Evolutionary conservation across 495 filamentous ascomycete genomes (phyloP).

Genomic region (Tetracladium marchalianum): DNA sequence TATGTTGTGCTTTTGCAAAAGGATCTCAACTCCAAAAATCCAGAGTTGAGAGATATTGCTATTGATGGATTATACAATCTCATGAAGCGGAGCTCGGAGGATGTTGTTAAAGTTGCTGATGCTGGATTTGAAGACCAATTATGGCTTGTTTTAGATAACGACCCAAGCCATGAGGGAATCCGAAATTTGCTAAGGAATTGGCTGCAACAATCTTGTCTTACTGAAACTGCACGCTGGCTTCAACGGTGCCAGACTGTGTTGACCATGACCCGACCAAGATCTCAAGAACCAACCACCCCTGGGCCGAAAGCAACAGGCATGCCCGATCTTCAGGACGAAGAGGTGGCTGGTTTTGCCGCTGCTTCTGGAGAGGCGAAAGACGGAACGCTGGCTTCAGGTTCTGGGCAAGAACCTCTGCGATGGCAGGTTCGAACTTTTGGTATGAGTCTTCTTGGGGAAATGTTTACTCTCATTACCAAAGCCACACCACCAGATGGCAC

Average conservation of each 20-base stretch:
- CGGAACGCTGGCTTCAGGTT: slow-evolving; percentile 42
- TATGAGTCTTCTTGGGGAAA: slow-evolving; percentile 81
- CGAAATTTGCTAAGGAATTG: slow-evolving; percentile 80
- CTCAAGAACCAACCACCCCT: slow-evolving; percentile 37
- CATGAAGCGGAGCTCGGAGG: slow-evolving; percentile 82
- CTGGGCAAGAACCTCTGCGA: slow-evolving; percentile 76
- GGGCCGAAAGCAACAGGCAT: slow-evolving; percentile 38
- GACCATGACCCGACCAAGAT: slow-evolving; percentile 68
- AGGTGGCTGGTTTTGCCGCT: slow-evolving; percentile 87
- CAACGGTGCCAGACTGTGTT: slow-evolving; percentile 78
- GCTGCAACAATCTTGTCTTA: slow-evolving; percentile 76
- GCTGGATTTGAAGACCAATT: slow-evolving; percentile 79
- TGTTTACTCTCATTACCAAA: slow-evolving; percentile 65
- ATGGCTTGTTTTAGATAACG: slow-evolving; percentile 76
- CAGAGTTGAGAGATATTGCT: slow-evolving; percentile 64
- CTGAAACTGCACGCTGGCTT: slow-evolving; percentile 73
- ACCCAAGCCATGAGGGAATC: slow-evolving; percentile 64
- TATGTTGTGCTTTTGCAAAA: slow-evolving; percentile 78
- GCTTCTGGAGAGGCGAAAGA: slow-evolving; percentile 56
- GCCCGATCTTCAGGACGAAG: slow-evolving; percentile 84
- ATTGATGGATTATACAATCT: slow-evolving; percentile 86
- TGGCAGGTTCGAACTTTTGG: slow-evolving; percentile 97
- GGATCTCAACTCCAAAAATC: slow-evolving; percentile 57
- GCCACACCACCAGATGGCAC: slow-evolving; percentile 57
- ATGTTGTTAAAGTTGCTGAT: slow-evolving; percentile 63